Conservation (phyloP, 176 grass and related monocot species). For the Tillandsia fasciculata region DNA sequence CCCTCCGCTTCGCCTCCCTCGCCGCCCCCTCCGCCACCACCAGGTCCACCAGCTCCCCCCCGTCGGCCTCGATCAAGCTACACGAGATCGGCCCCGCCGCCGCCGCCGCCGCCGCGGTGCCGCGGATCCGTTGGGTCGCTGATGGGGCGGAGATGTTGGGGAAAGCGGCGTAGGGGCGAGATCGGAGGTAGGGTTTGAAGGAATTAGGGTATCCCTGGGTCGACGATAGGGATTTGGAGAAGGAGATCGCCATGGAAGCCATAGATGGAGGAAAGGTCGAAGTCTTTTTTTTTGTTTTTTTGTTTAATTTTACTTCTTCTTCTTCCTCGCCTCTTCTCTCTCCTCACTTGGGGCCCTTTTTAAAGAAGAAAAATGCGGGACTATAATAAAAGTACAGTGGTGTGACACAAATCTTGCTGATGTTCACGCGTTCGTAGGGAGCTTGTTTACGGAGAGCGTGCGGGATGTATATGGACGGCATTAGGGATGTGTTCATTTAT, state of each 20-base stretch:
- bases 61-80: conserved; percentile 85
- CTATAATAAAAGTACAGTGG: background rate
- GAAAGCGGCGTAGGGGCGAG: background rate
- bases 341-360: background rate
- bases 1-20: conserved; percentile 36
- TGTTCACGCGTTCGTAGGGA: background rate
- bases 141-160: background rate
- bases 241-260: background rate
- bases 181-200: background rate
- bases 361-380: background rate
- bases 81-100: background rate
- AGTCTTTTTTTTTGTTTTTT: background rate
- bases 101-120: background rate
- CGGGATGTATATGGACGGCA: background rate
- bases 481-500: background rate
- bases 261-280: background rate
- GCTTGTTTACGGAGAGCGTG: background rate
- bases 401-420: background rate
- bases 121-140: background rate
- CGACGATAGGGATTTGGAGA: background rate
- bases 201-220: background rate
- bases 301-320: no score
- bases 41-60: conserved; percentile 71
- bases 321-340: background rate
- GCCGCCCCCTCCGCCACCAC: conserved; percentile 47